Percentiles rank a stretch among this genome's conserved stretches.
Evolutionary conservation across 441 rosid species (phyloP).

Genomic region (Corymbia citriodora): DNA sequence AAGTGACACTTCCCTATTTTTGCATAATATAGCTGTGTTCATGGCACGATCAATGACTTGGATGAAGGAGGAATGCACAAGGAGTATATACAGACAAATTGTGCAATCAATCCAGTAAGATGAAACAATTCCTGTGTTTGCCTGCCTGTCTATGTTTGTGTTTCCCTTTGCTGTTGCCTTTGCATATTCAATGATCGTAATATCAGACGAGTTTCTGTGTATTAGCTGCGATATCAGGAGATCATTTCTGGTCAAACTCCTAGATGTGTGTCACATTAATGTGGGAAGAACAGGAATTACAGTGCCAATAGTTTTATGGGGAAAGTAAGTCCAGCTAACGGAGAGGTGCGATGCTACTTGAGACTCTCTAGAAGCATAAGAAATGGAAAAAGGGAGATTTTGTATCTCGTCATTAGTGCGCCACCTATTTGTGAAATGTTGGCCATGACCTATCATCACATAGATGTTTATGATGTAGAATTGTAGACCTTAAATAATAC

Average conservation of each 20-base stretch:
- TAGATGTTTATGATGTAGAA: neutral
- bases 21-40: neutral
- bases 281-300: neutral
- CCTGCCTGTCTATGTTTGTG: neutral
- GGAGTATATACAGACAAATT: neutral
- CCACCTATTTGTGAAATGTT: neutral
- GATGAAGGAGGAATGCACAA: rapidly evolving
- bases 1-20: neutral
- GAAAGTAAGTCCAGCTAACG: neutral
- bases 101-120: neutral
- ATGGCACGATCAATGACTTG: neutral
- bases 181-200: neutral
- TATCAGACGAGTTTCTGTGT: neutral
- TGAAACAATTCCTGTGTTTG: neutral
- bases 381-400: neutral
- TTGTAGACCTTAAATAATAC: neutral
- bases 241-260: neutral
- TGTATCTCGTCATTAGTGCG: neutral
- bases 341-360: neutral
- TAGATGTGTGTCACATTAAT: neutral
- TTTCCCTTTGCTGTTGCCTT: neutral
- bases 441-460: neutral
- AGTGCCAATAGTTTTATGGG: neutral
- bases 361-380: neutral
- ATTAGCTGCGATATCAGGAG: neutral